Evolutionary conservation across 2,329 filamentous ascomycete species (phyloP), one percentile per base, ranked within the genome.

Genomic region (Aspergillus amoenus): DNA sequence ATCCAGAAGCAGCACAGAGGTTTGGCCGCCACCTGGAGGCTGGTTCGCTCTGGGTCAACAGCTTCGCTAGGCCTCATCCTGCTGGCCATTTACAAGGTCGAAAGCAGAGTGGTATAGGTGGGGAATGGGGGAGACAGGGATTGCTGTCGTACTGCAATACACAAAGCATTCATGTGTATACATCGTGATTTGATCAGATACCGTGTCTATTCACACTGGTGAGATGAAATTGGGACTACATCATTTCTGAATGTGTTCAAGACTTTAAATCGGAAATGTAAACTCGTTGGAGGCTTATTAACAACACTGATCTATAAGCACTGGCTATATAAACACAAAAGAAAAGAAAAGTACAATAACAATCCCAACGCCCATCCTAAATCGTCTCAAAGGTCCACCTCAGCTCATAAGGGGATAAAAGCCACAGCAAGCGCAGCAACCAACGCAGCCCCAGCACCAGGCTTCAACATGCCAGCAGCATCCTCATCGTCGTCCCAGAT

Each of bases 401-500:
- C 18, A 22, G 1, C 41, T 27, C 30, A 46, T 3, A 17, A 2
- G 5, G 50, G 50, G 41, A 52, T 13, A 22, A 52, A 18, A 0
- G 50, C 41, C 3, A 37, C 45, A 22, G 37, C 52, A 39, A 55
- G 13, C 3, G 53, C 37, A 4, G 53, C 53, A 7, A 40, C 5
- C 11, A 55, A 3, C 13, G 45, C 53, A 50, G 43, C 27, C n/a
- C 39, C 32, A 44, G 39, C 24, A 7, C 45, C 53, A 27, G 53
- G 53, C 53, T 49, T 55, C 53, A 49, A 21, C 22, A 44, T 44
- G 2, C 45, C 53, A 4, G 45, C 53, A 13, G 53, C 53, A 44
- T 55, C 53, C 24, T 54, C 52, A 17, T 54, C 52, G n/a, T 55
- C 53, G 15, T 39, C 32, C 27, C 18, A 39, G 21, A 55, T 13